These are phyloP conservation scores for Pleurotus tuoliensis DNA, from an alignment of 768 basidiomycete genomes.

Conservation along the genomic window DNA sequence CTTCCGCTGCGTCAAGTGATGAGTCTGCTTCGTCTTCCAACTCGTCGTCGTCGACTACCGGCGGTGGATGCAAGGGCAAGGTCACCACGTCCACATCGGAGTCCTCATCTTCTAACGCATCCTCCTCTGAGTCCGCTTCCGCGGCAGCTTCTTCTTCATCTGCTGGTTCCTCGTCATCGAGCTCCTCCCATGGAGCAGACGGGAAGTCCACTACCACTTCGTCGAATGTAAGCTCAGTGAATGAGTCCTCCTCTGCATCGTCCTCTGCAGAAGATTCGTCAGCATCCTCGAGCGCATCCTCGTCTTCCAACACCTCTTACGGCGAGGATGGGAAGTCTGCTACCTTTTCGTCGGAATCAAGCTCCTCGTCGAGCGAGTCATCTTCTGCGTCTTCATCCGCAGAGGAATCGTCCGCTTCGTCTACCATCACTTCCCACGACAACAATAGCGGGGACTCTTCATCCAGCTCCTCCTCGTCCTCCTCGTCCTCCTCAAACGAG, in stretches of 20 bases:
- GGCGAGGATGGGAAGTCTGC: not conserved
- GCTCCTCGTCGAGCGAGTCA: not conserved
- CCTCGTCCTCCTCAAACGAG: not conserved
- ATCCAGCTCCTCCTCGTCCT: not conserved
- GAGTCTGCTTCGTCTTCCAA: not conserved
- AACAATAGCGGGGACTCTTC: not conserved
- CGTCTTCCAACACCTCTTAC: not conserved
- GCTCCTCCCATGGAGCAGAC: not conserved
- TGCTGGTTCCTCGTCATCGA: conserved; percentile 1
- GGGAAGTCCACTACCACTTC: not conserved
- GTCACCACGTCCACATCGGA: not conserved
- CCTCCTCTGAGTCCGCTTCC: not conserved
- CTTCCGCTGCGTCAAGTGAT: not conserved
- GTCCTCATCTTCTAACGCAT: not conserved
- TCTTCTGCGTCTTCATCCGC: not conserved
- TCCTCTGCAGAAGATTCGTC: not conserved
- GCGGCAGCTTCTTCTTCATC: not conserved
- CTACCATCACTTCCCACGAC: not conserved
- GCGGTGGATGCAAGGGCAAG: not conserved
- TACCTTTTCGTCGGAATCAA: not conserved
- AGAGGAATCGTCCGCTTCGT: not conserved
- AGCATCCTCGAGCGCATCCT: not conserved
- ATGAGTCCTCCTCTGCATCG: conserved; percentile 1
- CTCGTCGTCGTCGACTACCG: not conserved
- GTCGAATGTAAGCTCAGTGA: no score